Conservation (phyloP, 257 asterid species). For the Nicotiana sylvestris region DNA sequence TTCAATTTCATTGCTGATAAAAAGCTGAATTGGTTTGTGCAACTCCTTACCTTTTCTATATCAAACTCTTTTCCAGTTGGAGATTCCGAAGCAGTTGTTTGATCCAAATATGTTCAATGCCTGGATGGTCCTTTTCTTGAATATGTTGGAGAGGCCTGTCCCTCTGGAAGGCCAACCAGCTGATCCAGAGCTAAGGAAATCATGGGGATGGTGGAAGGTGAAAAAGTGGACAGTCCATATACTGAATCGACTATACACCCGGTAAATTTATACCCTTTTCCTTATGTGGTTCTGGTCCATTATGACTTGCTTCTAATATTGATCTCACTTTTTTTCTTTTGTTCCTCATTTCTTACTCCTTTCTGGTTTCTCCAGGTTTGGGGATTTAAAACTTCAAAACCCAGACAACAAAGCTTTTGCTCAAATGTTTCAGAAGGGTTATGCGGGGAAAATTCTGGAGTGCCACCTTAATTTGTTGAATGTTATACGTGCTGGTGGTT, state of each 20-base stretch:
- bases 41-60: slow-evolving; percentile 6
- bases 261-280: slow-evolving; percentile 38
- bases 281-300: not conserved
- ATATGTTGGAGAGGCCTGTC: slow-evolving; percentile 89
- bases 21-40: not conserved
- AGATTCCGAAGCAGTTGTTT: slow-evolving; percentile 86
- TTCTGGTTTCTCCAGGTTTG: slow-evolving; percentile 49
- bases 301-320: not conserved
- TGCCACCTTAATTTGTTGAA: slow-evolving; percentile 86
- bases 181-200: slow-evolving; percentile 83
- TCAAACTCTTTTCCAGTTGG: slow-evolving; percentile 52
- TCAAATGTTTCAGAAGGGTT: slow-evolving; percentile 93
- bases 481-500: slow-evolving; percentile 83
- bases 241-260: slow-evolving; percentile 83
- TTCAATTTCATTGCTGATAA: not conserved
- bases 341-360: slow-evolving; percentile 7
- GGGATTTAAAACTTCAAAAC: slow-evolving; percentile 87
- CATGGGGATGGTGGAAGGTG: slow-evolving; percentile 99
- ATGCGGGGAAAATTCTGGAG: slow-evolving; percentile 91
- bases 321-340: not conserved
- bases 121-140: slow-evolving; percentile 94
- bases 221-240: slow-evolving; percentile 98
- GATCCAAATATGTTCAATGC: slow-evolving; percentile 88
- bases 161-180: slow-evolving; percentile 86
- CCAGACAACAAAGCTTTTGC: slow-evolving; percentile 95